phyloP scores from a whole-genome alignment of 1,284 basidiomycete genomes.

The Hemileia vastatrix region DNA sequence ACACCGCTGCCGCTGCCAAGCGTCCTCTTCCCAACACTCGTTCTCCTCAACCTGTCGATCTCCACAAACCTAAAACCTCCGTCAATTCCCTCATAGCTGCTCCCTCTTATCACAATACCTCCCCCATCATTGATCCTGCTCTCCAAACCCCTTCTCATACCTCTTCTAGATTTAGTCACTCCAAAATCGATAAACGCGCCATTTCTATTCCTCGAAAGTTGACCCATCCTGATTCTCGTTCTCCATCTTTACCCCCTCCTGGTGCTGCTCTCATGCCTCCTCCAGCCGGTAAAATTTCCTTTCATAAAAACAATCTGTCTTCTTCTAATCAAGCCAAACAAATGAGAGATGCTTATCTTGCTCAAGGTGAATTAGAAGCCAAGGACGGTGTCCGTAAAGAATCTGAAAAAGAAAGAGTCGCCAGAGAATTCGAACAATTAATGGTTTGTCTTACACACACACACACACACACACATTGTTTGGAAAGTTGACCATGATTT shows the following conservation, averaged over 20 bases:
- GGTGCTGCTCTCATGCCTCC: too few relatives aligned
- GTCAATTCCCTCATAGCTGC: neutral
- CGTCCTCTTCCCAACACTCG: neutral
- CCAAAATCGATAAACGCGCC: neutral
- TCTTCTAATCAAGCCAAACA: neutral
- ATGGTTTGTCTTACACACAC: slow-evolving; percentile 4
- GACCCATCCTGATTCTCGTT: too few relatives aligned
- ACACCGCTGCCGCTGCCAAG: neutral
- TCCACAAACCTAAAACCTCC: neutral
- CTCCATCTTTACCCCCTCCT: too few relatives aligned
- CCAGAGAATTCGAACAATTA: slow-evolving; percentile 18
- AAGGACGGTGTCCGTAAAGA: slow-evolving; percentile 3
- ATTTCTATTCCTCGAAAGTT: too few relatives aligned
- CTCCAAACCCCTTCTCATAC: too few relatives aligned
- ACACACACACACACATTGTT: too few relatives aligned
- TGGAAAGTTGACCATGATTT: too few relatives aligned
- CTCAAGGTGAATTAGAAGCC: neutral
- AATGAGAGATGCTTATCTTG: slow-evolving; percentile 12
- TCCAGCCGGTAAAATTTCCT: too few relatives aligned
- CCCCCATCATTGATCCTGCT: too few relatives aligned
- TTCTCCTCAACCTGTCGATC: neutral
- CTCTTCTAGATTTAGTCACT: neutral
- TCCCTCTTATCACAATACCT: too few relatives aligned
- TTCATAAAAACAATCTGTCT: too few relatives aligned
- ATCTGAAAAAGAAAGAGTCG: slow-evolving; percentile 20